phyloP scores from a whole-genome alignment of 805 yeast species.

The Metahyphopichia silvanorum region DNA sequence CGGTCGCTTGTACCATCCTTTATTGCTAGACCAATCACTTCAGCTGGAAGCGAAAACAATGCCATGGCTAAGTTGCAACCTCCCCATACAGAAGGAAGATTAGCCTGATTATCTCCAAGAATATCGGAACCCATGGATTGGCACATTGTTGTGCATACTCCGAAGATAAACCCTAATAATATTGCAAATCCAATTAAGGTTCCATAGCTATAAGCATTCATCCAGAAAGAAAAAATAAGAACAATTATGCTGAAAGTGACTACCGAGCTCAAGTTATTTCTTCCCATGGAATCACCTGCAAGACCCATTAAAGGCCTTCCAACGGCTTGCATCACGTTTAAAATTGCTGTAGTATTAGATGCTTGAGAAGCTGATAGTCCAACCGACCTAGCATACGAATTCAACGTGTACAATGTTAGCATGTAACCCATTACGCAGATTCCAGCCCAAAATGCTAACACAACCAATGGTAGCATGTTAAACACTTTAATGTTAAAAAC shows the following conservation, averaged over 20 bases:
- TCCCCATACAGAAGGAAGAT: slow-evolving; percentile 39
- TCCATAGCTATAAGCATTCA: slow-evolving; percentile 30
- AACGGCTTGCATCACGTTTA: slow-evolving; percentile 42
- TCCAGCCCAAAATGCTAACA: slow-evolving; percentile 32
- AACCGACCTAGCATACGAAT: slow-evolving; percentile 36
- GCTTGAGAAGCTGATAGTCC: slow-evolving; percentile 41
- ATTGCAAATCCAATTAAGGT: slow-evolving; percentile 27
- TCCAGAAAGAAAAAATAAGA: no score
- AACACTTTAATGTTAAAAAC: slow-evolving; percentile 35
- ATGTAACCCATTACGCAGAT: slow-evolving; percentile 36
- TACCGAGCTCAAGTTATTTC: no score
- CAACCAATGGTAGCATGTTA: slow-evolving; percentile 16
- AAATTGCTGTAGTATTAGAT: slow-evolving; percentile 28
- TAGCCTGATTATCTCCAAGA: slow-evolving; percentile 9
- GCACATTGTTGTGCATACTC: slow-evolving; percentile 23
- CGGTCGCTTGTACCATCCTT: slow-evolving; percentile 12
- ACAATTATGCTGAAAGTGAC: no score
- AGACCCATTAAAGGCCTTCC: slow-evolving; percentile 52
- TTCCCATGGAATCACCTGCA: slow-evolving; percentile 46
- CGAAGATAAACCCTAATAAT: slow-evolving; percentile 28
- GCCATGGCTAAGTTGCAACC: slow-evolving; percentile 31
- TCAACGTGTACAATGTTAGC: slow-evolving; percentile 32
- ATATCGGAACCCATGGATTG: slow-evolving; percentile 25
- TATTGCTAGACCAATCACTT: slow-evolving; percentile 53
- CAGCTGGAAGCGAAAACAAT: slow-evolving; percentile 42